Conservation (phyloP, 768 basidiomycete species). For the Psilocybe cyanescens region DNA sequence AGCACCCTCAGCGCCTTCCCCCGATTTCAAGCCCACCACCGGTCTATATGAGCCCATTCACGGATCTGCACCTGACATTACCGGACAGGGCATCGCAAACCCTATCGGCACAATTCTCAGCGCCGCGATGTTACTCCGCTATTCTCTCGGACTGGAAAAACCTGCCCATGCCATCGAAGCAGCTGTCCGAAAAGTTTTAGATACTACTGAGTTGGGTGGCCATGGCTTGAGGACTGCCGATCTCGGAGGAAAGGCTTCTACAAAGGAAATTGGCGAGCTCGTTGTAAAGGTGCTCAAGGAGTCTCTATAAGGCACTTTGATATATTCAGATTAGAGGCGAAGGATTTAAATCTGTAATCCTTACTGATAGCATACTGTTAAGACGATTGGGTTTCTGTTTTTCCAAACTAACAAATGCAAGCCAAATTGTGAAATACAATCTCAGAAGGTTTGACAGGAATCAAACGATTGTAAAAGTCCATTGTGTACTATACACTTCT, state of each 20-base stretch:
- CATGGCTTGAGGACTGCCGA: conserved; percentile 83
- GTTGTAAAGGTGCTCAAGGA: conserved; percentile 74
- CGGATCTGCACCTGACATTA: conserved; percentile 94
- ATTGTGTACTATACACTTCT: not conserved
- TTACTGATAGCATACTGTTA: no score
- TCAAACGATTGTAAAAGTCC: not conserved
- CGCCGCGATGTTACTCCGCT: conserved; percentile 90
- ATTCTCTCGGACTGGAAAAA: conserved; percentile 88
- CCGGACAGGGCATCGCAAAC: conserved; percentile 92
- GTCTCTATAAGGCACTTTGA: conserved; percentile 42
- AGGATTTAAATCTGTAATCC: not conserved
- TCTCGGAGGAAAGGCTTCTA: conserved; percentile 78
- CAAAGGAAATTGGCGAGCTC: conserved; percentile 82
- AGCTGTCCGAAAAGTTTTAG: conserved; percentile 91
- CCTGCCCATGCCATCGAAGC: conserved; percentile 86
- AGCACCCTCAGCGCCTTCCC: conserved; percentile 67
- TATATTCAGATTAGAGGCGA: not conserved
- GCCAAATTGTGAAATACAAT: not conserved
- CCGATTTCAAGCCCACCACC: conserved; percentile 73
- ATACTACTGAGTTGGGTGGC: conserved; percentile 70
- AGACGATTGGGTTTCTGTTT: not conserved
- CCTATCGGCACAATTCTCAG: conserved; percentile 96
- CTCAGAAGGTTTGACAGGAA: not conserved
- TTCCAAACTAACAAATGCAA: not conserved
- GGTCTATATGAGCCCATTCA: conserved; percentile 99